Conservation (phyloP, 805 yeast species). For the Metschnikowia lachancei region DNA sequence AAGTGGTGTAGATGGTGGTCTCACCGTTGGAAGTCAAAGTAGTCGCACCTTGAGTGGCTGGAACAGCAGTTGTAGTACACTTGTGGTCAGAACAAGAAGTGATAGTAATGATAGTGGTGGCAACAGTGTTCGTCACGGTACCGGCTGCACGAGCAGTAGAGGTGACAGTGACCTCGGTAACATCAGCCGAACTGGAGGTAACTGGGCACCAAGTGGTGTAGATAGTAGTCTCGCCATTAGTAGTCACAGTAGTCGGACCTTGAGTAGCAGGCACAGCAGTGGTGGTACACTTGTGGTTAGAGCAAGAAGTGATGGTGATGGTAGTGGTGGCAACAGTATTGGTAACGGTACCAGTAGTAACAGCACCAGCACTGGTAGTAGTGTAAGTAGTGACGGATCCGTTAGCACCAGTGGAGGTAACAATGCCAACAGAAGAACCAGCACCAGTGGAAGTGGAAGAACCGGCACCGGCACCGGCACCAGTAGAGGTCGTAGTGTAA, state of each 20-base stretch:
- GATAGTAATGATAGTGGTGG: too few relatives aligned
- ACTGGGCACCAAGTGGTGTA: constrained; percentile 40
- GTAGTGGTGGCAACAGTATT: constrained; percentile 20
- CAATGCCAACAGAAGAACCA: too few relatives aligned
- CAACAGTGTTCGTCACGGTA: not conserved
- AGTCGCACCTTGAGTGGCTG: constrained; percentile 8
- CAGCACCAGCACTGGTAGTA: too few relatives aligned
- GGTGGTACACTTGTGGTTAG: constrained; percentile 13
- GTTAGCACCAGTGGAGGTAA: too few relatives aligned
- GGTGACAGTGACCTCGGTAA: too few relatives aligned
- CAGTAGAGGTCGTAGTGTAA: not conserved
- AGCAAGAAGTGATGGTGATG: constrained; percentile 27
- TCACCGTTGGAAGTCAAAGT: constrained; percentile 3
- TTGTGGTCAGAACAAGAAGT: constrained; percentile 1
- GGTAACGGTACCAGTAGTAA: too few relatives aligned
- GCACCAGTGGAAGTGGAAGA: too few relatives aligned
- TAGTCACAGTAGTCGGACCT: constrained; percentile 29
- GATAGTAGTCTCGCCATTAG: constrained; percentile 18
- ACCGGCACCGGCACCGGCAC: not conserved
- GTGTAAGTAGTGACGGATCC: too few relatives aligned
- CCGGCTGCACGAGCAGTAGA: not conserved
- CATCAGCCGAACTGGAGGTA: not conserved
- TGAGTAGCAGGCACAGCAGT: constrained; percentile 28
- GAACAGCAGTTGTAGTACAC: constrained; percentile 11
- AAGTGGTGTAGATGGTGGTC: constrained; percentile 27